Base-by-base conservation (phyloP, 2,329 filamentous ascomycete genomes). In the Kalmusia sp. region DNA sequence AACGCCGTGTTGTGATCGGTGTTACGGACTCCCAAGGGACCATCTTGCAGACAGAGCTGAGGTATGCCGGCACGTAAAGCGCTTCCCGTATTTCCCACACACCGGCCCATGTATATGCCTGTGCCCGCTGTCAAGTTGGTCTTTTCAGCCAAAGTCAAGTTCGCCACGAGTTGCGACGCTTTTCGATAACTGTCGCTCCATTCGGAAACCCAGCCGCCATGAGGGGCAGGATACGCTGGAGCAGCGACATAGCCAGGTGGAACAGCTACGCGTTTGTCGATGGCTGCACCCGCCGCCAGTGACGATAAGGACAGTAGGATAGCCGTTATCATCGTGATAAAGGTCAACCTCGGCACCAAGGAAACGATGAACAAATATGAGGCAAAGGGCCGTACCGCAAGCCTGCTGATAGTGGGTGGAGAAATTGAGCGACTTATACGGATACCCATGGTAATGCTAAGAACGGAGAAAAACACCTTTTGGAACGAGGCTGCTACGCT, bases 111-210 rank as follows among this genome's bases (percentile, higher is more conserved):
- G 58, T 81, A 88, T 35, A 87, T 81, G 1, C 89, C 89, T 1
- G 83, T 87, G 3, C 90, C 90, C 1, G 84, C 84, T 0, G 89
- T 92, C 46, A 92, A 81, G 67, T 92, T 93, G 3, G 88, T 87
- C 76, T 93, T 93, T 70, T 93, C 90, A 2, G 89, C 89, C 51
- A 93, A 74, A 0, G 89, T 93, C 89, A 93, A 91, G 41, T 85
- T 83, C 48, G 85, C 83, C 14, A 93, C 90, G 12, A 93, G 72
- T 3, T 78, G 73, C 52, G 86, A 81, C 1, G 90, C 90, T 64
- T 89, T 91, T 47, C 76, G 76, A 67, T 92, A 93, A 62, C 88
- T 88, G 15, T 83, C 83, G 19, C 78, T 77, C 90, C 90, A 93
- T 52, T 84, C 83, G 5, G 82, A 75, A 0, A 82, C 76, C 87